phyloP scores from a whole-genome alignment of 2,329 filamentous ascomycete genomes.

The Cladophialophora psammophila region DNA sequence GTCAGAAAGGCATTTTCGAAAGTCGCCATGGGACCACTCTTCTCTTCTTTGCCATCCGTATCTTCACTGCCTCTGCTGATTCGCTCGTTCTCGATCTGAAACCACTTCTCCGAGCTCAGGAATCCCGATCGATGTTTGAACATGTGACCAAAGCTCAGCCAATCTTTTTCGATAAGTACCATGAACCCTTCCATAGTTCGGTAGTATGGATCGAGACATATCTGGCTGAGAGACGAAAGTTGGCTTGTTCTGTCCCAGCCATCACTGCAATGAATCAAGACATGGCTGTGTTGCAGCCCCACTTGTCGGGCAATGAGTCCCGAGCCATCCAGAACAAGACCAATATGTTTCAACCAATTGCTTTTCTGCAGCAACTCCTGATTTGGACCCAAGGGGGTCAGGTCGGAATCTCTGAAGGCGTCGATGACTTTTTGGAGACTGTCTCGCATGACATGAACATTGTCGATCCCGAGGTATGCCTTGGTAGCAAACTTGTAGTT shows the following conservation, averaged over 20 bases:
- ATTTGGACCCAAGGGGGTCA: conserved; percentile 82
- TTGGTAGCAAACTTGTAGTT: conserved; percentile 93
- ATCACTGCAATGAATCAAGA: conserved; percentile 96
- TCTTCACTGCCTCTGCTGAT: conserved; percentile 60
- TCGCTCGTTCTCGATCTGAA: conserved; percentile 81
- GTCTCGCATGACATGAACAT: conserved; percentile 97
- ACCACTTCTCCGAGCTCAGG: conserved; percentile 92
- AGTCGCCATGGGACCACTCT: conserved; percentile 67
- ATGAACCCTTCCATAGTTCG: conserved; percentile 94
- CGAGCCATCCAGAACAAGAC: conserved; percentile 81
- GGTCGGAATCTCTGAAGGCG: conserved; percentile 88
- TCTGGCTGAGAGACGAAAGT: conserved; percentile 86
- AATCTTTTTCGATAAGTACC: conserved; percentile 94
- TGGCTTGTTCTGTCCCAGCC: conserved; percentile 98
- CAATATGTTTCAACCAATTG: conserved; percentile 90
- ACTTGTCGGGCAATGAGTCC: conserved; percentile 85
- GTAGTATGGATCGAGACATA: conserved; percentile 95
- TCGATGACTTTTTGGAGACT: conserved; percentile 89
- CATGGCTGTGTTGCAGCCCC: conserved; percentile 90
- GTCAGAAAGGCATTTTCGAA: conserved; percentile 85
- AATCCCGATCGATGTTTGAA: conserved; percentile 91
- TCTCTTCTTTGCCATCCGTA: conserved; percentile 47
- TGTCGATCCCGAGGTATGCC: conserved; percentile 93
- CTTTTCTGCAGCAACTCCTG: conserved; percentile 82
- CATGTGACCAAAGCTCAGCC: conserved; percentile 97